Conservation (phyloP, 2,329 filamentous ascomycete species). For the Alternaria atra region DNA sequence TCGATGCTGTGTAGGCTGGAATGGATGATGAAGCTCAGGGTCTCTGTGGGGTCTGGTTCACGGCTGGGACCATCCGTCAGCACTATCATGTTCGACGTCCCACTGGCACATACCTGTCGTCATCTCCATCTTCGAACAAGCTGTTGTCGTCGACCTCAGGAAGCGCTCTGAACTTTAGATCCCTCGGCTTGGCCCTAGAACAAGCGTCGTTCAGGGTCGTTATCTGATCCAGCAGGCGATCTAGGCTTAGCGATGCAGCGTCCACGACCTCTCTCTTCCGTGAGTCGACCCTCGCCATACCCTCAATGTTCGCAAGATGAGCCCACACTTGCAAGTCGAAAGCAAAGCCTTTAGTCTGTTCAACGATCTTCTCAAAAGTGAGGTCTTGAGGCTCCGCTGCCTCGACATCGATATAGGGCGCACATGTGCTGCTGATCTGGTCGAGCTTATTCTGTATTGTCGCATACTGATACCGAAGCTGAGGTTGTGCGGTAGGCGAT, state of each 20-base stretch:
- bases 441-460: slow-evolving; percentile 29
- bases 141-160: slow-evolving; percentile 20
- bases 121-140: slow-evolving; percentile 16
- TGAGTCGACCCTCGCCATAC: slow-evolving; percentile 25
- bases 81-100: slow-evolving; percentile 3
- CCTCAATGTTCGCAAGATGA: slow-evolving; percentile 28
- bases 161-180: slow-evolving; percentile 29
- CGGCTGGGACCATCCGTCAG: slow-evolving; percentile 6
- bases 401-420: slow-evolving; percentile 30
- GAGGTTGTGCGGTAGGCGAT: slow-evolving; percentile 25
- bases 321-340: slow-evolving; percentile 38
- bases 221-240: slow-evolving; percentile 23
- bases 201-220: slow-evolving; percentile 25
- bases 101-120: slow-evolving; percentile 5
- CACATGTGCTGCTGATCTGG: slow-evolving; percentile 25
- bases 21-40: slow-evolving; percentile 30
- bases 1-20: slow-evolving; percentile 33
- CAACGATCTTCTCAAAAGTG: slow-evolving; percentile 37
- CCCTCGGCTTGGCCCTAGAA: slow-evolving; percentile 27
- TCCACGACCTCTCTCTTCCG: slow-evolving; percentile 25
- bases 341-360: slow-evolving; percentile 29
- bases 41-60: slow-evolving; percentile 27
- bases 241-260: slow-evolving; percentile 24
- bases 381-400: slow-evolving; percentile 33
- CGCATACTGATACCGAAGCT: slow-evolving; percentile 30